A percentile compares a stretch with the other conserved stretches of the same genome.
Conservation (phyloP, 176 grass and related monocot genomes). For the Hyparrhenia diplandra region DNA sequence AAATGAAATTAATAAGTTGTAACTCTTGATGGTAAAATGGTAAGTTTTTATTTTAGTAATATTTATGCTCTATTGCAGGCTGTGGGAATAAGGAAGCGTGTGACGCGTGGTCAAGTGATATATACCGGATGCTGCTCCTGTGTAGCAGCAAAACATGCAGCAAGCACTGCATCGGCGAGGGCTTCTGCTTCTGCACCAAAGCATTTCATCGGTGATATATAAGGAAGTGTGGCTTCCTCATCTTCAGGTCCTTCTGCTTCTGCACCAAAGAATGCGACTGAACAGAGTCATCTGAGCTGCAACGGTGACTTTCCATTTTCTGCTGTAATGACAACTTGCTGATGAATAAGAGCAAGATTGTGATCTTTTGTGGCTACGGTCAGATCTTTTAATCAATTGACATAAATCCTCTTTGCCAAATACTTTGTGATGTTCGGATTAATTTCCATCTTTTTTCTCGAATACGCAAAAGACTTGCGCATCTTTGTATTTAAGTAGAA, state of each 20-base stretch:
- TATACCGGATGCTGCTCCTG: not conserved
- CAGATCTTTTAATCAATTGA: no score
- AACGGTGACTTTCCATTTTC: no score
- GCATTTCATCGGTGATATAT: no score
- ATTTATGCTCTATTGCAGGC: not conserved
- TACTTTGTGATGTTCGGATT: no score
- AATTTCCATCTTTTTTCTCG: no score
- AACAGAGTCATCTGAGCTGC: not conserved
- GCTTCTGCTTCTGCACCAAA: not conserved
- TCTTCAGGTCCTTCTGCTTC: constrained; percentile 14
- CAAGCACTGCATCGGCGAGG: not conserved
- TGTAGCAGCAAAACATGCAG: not conserved
- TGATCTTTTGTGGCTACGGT: no score
- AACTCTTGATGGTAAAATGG: not conserved
- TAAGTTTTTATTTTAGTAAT: not conserved
- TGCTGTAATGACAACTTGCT: no score
- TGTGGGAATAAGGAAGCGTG: not conserved
- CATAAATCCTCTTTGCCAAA: no score
- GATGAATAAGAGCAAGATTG: no score
- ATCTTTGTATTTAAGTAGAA: no score
- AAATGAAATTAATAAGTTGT: not conserved
- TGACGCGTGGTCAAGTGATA: not conserved
- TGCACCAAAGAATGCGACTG: constrained; percentile 23
- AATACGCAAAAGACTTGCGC: no score
- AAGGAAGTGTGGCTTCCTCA: not conserved